Base-by-base conservation (phyloP, 139 green algal species). In the Chlorella ohadii region DNA sequence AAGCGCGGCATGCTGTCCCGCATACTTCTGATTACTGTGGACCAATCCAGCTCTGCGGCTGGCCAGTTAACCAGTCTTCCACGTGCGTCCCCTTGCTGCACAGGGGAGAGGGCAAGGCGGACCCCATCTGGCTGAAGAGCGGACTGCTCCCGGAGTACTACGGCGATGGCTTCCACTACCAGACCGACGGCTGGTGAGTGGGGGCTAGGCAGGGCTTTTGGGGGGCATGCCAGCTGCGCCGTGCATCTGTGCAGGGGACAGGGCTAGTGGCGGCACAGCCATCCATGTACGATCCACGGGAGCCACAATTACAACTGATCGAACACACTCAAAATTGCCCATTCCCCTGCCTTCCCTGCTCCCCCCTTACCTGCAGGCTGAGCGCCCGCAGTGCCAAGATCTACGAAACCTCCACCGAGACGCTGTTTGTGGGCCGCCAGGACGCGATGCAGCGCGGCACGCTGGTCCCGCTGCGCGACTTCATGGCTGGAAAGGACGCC, bases 141-240 rank as follows among this genome's bases (percentile, higher is more conserved):
- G 56, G 38, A 39, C 47, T 94, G 67, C 95, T 98, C 83, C 96
- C 95, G 1, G 78, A 92, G 6, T 98, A 98, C 85, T 98, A 95
- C 89, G 83, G 88, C 34, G 90, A 93, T 47, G 94, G 92, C 25
- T 98, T 94, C 83, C 96, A 98, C 88, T 98, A 94, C 87, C 94
- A 95, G 85, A 94, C 87, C 0, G 95, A 98, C 78, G 96, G 96
- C 16, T 98, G 96, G 96, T n/a, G n/a, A n/a, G n/a, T n/a, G n/a
- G n/a, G n/a, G n/a, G n/a, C n/a, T n/a, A n/a, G n/a, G n/a, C n/a
- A n/a, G n/a, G n/a, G n/a, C n/a, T n/a, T n/a, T n/a, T n/a, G n/a
- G n/a, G n/a, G n/a, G n/a, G n/a, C n/a, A n/a, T n/a, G n/a, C n/a
- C n/a, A n/a, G n/a, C n/a, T n/a, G n/a, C n/a, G n/a, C n/a, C n/a